A percentile compares a stretch with the other conserved stretches of the same genome.
These are phyloP conservation scores for Paraleonurus japonicus DNA, from an alignment of 257 asterid genomes.

Conservation along the genomic window DNA sequence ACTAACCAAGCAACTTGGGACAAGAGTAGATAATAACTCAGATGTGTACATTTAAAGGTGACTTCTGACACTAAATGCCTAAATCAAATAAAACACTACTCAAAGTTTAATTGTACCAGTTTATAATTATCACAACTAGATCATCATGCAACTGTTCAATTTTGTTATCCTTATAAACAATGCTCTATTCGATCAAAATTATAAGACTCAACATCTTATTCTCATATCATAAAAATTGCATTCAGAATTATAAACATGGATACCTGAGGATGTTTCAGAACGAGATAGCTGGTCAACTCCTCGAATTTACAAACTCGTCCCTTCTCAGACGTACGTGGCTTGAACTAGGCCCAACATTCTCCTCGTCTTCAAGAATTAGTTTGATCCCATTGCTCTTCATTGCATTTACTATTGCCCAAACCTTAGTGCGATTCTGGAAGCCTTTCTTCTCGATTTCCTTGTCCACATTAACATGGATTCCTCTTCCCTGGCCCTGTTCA, in stretches of 20 bases:
- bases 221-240: neutral
- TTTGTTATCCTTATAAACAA: neutral
- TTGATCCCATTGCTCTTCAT: slow-evolving; percentile 61
- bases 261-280: neutral
- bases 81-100: neutral
- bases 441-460: slow-evolving; percentile 84
- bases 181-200: too few relatives aligned
- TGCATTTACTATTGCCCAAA: slow-evolving; percentile 70
- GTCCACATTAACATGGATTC: slow-evolving; percentile 64
- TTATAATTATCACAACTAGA: neutral
- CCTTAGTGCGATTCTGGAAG: slow-evolving; percentile 60
- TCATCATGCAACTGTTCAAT: neutral
- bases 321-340: slow-evolving; percentile 11
- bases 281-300: neutral
- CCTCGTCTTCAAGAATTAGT: slow-evolving; percentile 54
- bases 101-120: neutral
- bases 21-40: neutral
- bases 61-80: neutral
- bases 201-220: too few relatives aligned
- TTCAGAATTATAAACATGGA: neutral
- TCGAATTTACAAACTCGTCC: slow-evolving; percentile 9
- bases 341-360: slow-evolving; percentile 20
- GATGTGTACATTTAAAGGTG: neutral
- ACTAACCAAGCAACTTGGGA: neutral
- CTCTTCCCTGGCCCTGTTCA: slow-evolving; percentile 73